These are phyloP conservation scores for Tagetes erecta DNA, from an alignment of 129 eudicot genomes.

Conservation along the genomic window DNA sequence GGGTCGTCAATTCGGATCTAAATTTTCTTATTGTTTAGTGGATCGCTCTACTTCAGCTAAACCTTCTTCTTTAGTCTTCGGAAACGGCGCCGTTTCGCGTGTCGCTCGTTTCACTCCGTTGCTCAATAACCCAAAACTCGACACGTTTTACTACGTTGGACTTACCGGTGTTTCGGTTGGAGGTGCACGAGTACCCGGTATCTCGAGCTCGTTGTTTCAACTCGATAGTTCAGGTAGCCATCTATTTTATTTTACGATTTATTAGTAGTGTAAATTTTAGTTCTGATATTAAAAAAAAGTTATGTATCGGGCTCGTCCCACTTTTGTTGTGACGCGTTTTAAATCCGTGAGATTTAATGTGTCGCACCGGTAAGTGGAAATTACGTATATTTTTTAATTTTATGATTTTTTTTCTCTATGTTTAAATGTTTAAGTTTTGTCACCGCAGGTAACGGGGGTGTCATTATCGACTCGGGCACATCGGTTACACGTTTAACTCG, in stretches of 20 bases:
- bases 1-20: slow-evolving; percentile 67
- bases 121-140: slow-evolving; percentile 71
- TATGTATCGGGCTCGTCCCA: too few relatives aligned
- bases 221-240: slow-evolving; percentile 41
- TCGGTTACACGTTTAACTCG: slow-evolving; percentile 82
- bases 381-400: too few relatives aligned
- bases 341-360: too few relatives aligned
- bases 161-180: slow-evolving; percentile 78
- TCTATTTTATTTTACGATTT: too few relatives aligned
- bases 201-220: slow-evolving; percentile 55
- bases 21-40: slow-evolving; percentile 77
- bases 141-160: slow-evolving; percentile 82
- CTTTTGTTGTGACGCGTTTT: too few relatives aligned
- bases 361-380: too few relatives aligned
- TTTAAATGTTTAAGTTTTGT: too few relatives aligned
- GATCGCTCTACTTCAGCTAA: slow-evolving; percentile 70
- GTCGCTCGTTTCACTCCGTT: slow-evolving; percentile 76
- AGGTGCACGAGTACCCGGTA: slow-evolving; percentile 57
- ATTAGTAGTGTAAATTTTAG: too few relatives aligned
- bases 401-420: too few relatives aligned
- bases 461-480: slow-evolving; percentile 88
- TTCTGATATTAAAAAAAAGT: too few relatives aligned
- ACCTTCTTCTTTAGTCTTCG: slow-evolving; percentile 76
- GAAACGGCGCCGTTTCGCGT: slow-evolving; percentile 54
- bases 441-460: slow-evolving; percentile 61